Evolutionary conservation across 2,329 filamentous ascomycete species (phyloP).

Genomic region (Ilyonectria mors-panacis): DNA sequence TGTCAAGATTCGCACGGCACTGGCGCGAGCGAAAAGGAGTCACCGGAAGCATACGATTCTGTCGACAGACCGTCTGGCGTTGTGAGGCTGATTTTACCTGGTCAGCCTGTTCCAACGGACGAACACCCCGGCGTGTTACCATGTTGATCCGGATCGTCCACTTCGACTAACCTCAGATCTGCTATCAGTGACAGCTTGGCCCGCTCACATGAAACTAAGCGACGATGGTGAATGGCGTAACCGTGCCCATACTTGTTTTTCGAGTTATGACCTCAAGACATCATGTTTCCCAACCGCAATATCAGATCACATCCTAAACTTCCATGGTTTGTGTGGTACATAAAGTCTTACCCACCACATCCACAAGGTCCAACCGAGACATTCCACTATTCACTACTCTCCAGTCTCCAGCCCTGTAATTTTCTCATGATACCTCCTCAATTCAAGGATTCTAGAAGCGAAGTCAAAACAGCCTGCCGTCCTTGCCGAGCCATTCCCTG

Average conservation of each 20-base stretch:
- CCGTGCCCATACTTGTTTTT: no score
- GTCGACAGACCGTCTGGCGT: neutral
- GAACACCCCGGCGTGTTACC: neutral
- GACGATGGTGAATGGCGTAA: neutral
- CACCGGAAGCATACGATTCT: constrained; percentile 22
- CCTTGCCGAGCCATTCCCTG: neutral
- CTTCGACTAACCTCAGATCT: neutral
- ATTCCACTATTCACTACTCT: neutral
- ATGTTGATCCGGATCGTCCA: neutral
- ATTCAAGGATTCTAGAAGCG: neutral
- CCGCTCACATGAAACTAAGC: neutral
- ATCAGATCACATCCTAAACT: neutral
- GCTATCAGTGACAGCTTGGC: neutral
- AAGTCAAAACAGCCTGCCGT: neutral
- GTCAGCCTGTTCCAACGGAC: neutral
- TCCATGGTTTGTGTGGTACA: no score
- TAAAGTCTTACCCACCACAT: no score
- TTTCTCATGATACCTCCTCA: neutral
- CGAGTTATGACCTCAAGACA: neutral
- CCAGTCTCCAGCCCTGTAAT: neutral
- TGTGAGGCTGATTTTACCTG: neutral
- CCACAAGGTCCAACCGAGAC: neutral
- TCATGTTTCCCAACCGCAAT: neutral
- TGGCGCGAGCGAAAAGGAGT: neutral
- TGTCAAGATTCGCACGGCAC: neutral